Evolutionary conservation across 1,284 basidiomycete species (phyloP), one percentile per base, ranked within the genome.

Genomic region (Cutaneotrichosporon sp.): DNA sequence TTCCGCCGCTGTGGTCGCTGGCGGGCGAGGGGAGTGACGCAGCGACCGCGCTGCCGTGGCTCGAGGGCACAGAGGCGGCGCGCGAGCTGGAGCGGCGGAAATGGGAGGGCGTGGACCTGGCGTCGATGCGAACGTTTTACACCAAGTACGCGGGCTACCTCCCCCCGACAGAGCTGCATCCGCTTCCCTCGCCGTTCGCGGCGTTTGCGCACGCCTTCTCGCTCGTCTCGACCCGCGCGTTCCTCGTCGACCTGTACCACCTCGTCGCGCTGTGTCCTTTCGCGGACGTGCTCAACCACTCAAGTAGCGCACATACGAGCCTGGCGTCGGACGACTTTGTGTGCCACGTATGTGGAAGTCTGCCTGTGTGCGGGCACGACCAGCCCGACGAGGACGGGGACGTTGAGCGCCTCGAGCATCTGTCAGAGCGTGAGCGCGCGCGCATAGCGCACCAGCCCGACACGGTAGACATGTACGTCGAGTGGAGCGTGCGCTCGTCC

Each of bases 201-300:
- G 81, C 80, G 3, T 90, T 87, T 65, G 77, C 81, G 49, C 79
- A 81, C 54, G 84, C 88, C 1, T 93, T 86, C 74, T 81, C 84
- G 4, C 80, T 94, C 23, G 88, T 93, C 38, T 87, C 85, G 10
- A 90, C 90, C 3, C 80, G 91, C 37, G 86, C 91, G 0, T 97
- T 97, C 75, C 76, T 88, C 49, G 83, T 93, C 49, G 91, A 96
- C 70, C 80, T 84, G 4, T 92, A 84, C 70, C 89, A 93, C 71
- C 84, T 84, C 1, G 77, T 92, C 18, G 82, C 87, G 1, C 87
- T 97, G 81, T 88, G 92, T 13, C 90, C 91, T 1, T 81, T 93
- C 56, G 90, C 90, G 23, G 91, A 94, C 73, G 80, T 84, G 82
- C 90, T 94, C 77, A 93, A 96, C 72, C 91, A 96, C 53, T 58